Evolutionary conservation across 352 stramenopile genomes (phyloP), one percentile per base, ranked within the genome.

Genomic region (Phytopythium cucurbitacearum): DNA sequence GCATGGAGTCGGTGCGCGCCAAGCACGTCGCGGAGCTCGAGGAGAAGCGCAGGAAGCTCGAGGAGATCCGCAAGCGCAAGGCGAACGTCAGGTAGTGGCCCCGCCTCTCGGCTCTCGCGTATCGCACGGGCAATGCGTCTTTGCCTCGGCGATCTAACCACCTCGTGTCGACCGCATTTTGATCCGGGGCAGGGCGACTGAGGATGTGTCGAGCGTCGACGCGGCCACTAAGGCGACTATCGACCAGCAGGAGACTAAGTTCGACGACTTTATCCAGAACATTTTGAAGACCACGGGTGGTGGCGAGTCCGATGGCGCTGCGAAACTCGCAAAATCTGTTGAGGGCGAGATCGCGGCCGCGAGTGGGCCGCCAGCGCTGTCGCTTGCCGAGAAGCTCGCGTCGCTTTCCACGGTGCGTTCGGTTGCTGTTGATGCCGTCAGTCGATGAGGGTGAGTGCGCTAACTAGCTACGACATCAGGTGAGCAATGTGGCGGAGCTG

Each of bases 41-140:
- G 62, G 85, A 78, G 33, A 95, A 95, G 70, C 84, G 84, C 60
- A 87, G 86, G 64, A 95, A 95, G 69, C 73, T 95, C n/a, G 83
- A 95, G 62, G 85, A 95, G 71, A 93, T 95, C 59, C 85, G 85
- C 47, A 76, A 87, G 50, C 79, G 85, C 36, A 95, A 95, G 61
- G 85, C 82, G 0, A 81, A 79, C 28, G 71, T 91, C 38, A 69
- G 80, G 80, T 91, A 60, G 65, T 69, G 10, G 37, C 3, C 15
- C 1, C 12, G 16, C 11, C 9, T 7, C 28, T 7, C 5, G 16
- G 7, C 8, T 43, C 55, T 40, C 43, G 45, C 40, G n/a, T 7
- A 33, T 45, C n/a, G n/a, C n/a, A 4, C 36, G 40, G 3, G 38
- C 42, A 41, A 7, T 16, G 7, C 11, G 33, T 21, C 35, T 15